Percentiles rank a stretch among this genome's conserved stretches.
Conservation (phyloP, 2,329 filamentous ascomycete genomes). For the Penicillium occitanis region DNA sequence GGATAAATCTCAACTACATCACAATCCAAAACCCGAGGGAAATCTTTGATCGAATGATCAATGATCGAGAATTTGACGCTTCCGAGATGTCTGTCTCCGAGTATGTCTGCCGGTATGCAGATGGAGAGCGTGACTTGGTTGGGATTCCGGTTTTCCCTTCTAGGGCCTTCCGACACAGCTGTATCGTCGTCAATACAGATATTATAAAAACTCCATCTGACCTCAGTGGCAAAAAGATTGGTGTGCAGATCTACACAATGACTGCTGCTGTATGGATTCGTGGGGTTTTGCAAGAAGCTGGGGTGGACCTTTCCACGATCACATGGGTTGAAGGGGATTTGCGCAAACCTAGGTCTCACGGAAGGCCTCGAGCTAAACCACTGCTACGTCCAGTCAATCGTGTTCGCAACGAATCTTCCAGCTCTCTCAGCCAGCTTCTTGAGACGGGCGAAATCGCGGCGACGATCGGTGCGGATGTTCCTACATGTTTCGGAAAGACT, state of each 20-base stretch:
- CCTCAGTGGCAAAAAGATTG: constrained; percentile 37
- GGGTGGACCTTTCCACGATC: constrained; percentile 34
- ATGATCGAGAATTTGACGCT: constrained; percentile 26
- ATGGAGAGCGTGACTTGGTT: constrained; percentile 25
- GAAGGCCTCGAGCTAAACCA: constrained; percentile 30
- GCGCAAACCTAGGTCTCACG: constrained; percentile 31
- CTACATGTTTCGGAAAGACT: constrained; percentile 32
- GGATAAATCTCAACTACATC: constrained; percentile 36
- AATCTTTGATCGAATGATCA: constrained; percentile 36
- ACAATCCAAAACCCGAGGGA: constrained; percentile 33
- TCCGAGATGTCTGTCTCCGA: constrained; percentile 28
- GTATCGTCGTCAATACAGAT: constrained; percentile 36
- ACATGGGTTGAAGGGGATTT: constrained; percentile 38
- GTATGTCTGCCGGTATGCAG: constrained; percentile 24
- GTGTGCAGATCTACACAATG: constrained; percentile 42
- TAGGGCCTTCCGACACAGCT: constrained; percentile 34
- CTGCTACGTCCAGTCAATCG: constrained; percentile 21
- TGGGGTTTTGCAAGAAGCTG: constrained; percentile 35
- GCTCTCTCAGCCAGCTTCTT: constrained; percentile 34
- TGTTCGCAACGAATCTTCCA: constrained; percentile 24
- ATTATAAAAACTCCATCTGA: constrained; percentile 33
- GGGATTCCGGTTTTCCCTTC: constrained; percentile 30
- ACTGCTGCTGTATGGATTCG: constrained; percentile 42
- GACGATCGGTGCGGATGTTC: constrained; percentile 37
- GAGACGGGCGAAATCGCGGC: constrained; percentile 41